phyloP scores from a whole-genome alignment of 139 green algal genomes.

The Pycnococcus provasolii region DNA sequence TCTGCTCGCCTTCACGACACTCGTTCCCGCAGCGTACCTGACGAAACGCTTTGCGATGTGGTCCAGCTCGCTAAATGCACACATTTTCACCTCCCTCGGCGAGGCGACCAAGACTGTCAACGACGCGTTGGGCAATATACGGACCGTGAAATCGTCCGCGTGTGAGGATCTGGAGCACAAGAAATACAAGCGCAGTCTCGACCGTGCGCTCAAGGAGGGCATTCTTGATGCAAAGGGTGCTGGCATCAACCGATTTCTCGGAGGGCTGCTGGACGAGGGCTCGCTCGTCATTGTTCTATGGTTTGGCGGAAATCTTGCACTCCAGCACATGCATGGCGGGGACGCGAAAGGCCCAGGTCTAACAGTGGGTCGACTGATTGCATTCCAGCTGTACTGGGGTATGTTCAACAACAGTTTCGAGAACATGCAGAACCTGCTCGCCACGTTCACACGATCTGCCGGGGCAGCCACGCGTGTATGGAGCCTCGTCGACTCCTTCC shows the following conservation, averaged over 20 bases:
- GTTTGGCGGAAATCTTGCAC: conserved; percentile 18
- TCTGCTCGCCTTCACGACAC: conserved; percentile 42
- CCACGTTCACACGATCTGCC: conserved; percentile 35
- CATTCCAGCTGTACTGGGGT: conserved; percentile 33
- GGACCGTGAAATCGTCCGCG: conserved; percentile 36
- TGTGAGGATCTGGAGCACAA: conserved; percentile 35
- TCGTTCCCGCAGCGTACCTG: conserved; percentile 40
- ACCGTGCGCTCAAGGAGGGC: no score
- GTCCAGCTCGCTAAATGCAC: conserved; percentile 33
- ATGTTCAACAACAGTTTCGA: background rate
- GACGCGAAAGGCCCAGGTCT: conserved; percentile 27
- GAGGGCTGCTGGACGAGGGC: no score
- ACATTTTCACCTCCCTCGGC: conserved; percentile 23
- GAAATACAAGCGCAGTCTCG: conserved; percentile 24
- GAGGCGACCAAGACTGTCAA: conserved; percentile 14
- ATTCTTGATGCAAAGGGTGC: no score
- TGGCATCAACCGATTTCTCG: no score
- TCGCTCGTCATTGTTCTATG: conserved; percentile 37
- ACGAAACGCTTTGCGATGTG: conserved; percentile 37
- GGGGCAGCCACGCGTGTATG: conserved; percentile 37
- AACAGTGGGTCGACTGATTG: conserved; percentile 32
- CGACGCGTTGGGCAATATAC: conserved; percentile 39
- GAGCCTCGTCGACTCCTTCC: conserved; percentile 35
- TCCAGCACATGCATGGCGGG: conserved; percentile 14
- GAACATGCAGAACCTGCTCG: conserved; percentile 34